These are phyloP conservation scores for Pistacia integerrima DNA, from an alignment of 345 rosid genomes.

Conservation along the genomic window DNA sequence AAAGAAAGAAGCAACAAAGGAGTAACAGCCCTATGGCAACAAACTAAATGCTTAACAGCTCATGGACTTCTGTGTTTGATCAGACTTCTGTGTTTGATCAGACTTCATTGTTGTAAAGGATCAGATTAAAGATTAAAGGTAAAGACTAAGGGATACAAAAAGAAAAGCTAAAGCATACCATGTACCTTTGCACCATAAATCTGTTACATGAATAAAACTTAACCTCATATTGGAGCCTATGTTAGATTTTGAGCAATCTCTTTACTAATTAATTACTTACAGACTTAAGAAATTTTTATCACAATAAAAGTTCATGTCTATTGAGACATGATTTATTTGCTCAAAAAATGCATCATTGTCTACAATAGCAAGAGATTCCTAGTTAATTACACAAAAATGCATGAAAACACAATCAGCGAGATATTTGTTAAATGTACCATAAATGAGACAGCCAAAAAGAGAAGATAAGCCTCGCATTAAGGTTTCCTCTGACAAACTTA, in stretches of 20 bases:
- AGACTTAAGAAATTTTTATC: not conserved
- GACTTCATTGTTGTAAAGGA: not conserved
- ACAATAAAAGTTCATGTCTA: not conserved
- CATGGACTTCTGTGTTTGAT: not conserved
- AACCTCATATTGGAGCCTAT: not conserved
- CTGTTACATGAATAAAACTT: not conserved
- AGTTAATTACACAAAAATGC: not conserved
- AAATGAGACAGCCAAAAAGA: not conserved
- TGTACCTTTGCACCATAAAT: not conserved
- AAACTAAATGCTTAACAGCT: constrained; percentile 1
- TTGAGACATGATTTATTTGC: not conserved
- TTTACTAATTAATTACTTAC: not conserved
- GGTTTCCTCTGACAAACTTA: not conserved
- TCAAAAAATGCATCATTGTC: not conserved
- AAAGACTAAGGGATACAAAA: not conserved
- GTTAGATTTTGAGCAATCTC: not conserved
- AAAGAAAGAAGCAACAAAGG: not conserved
- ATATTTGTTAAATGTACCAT: not conserved
- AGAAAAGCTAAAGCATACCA: not conserved
- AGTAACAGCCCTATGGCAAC: not conserved
- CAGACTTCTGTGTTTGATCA: not conserved
- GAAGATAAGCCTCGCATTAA: not conserved
- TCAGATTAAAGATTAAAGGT: not conserved
- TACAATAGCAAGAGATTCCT: not conserved
- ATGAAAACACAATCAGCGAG: not conserved